Evolutionary conservation across 2,329 filamentous ascomycete genomes (phyloP).

Genomic region (Aciculosporium take): DNA sequence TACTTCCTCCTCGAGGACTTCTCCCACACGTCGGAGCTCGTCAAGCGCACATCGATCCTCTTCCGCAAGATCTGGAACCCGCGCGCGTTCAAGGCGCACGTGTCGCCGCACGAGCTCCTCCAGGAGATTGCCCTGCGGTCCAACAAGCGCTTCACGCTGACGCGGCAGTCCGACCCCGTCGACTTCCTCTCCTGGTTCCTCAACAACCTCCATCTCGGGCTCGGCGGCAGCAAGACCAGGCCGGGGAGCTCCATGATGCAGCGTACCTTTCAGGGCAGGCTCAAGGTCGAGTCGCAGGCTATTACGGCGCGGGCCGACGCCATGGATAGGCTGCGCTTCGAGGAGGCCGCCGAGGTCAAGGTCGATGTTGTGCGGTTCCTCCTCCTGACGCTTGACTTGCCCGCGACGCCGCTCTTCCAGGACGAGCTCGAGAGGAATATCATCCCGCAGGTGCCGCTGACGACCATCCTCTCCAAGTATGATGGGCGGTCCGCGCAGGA

Average conservation of each 20-base stretch:
- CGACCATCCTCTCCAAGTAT: constrained; percentile 78
- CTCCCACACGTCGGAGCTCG: constrained; percentile 57
- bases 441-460: constrained; percentile 81
- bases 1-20: constrained; percentile 84
- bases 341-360: constrained; percentile 73
- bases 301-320: constrained; percentile 86
- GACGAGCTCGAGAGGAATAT: constrained; percentile 91
- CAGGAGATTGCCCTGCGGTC: constrained; percentile 87
- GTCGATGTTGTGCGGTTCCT: constrained; percentile 69
- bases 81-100: constrained; percentile 87
- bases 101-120: constrained; percentile 90
- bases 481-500: constrained; percentile 80
- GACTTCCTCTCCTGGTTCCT: constrained; percentile 97
- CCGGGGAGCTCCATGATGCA: constrained; percentile 78
- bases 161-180: constrained; percentile 82
- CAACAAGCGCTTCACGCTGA: constrained; percentile 84
- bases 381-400: constrained; percentile 85
- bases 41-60: constrained; percentile 74
- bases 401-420: constrained; percentile 85
- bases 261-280: constrained; percentile 79
- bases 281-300: constrained; percentile 84
- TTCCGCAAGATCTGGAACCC: constrained; percentile 98
- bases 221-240: constrained; percentile 80
- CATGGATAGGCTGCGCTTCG: constrained; percentile 78
- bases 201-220: constrained; percentile 81